phyloP scores from a whole-genome alignment of 768 basidiomycete species.

The Mycena olivaceomarginata region DNA sequence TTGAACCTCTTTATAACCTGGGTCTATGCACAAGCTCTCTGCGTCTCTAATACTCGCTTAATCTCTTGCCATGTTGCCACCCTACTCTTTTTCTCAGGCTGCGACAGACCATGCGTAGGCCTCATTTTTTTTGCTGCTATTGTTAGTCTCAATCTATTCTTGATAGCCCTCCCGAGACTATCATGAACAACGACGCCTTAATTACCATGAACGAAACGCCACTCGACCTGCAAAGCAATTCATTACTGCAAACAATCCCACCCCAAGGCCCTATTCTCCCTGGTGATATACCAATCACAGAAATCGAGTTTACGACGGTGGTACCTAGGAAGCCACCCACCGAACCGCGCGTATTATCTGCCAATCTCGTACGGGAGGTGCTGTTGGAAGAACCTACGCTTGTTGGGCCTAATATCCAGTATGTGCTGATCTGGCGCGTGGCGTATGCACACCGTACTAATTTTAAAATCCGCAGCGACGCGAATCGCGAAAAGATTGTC shows the following conservation, averaged over 20 bases:
- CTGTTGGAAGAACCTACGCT: neutral
- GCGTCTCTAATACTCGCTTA: neutral
- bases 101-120: no score
- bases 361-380: neutral
- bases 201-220: conserved; percentile 14
- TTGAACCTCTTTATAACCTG: neutral
- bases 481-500: conserved; percentile 38
- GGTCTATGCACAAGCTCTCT: neutral
- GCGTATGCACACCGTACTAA: neutral
- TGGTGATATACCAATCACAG: neutral
- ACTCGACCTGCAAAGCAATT: neutral
- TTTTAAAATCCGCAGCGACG: conserved; percentile 25
- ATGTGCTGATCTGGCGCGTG: neutral
- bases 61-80: no score
- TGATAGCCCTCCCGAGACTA: no score
- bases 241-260: neutral
- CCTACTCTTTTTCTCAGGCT: no score
- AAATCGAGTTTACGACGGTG: neutral
- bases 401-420: conserved; percentile 26
- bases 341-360: neutral
- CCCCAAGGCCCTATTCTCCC: neutral
- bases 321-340: neutral
- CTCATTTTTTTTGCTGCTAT: no score
- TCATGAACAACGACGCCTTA: neutral
- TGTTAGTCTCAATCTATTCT: no score